Evolutionary conservation across 257 asterid genomes (phyloP), one percentile per base, ranked within the genome.

Genomic region (Vinca minor): DNA sequence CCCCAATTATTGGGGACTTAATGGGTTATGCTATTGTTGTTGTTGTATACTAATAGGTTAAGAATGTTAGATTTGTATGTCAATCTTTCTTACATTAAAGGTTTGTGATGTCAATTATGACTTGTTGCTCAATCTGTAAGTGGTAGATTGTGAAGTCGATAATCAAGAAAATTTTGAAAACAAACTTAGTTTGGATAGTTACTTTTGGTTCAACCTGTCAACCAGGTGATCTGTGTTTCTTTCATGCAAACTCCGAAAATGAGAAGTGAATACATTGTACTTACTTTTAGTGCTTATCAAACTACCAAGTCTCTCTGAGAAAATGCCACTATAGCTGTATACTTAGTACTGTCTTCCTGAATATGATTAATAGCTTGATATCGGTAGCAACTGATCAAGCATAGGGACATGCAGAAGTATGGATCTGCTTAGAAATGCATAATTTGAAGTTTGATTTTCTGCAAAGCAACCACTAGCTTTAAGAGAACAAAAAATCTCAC

Each of bases 221-320:
- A 49, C 29, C 55, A 49, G 21, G 29, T 49, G 7, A 20, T 49
- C 55, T 49, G 3, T 5, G 15, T 17, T 31, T 44, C 17, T 47
- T 47, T 29, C 65, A n/a, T 59, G 64, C 49, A 12, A 21, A 17
- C 15, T n/a, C 29, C 7, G 25, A 8, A 15, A 18, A 31, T 14
- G 55, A 18, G 66, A 62, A 41, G 45, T 62, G 20, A 59, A 41
- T 17, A 25, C 5, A 34, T 62, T 18, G 61, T 7, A 67, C 23
- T 47, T 14, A 41, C 41, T 15, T 46, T 54, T 65, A 10, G 31
- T 38, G 13, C 46, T 23, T n/a, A 26, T 6, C 12, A 5, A 26
- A 3, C 23, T 50, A 11, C 62, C 63, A 23, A 15, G 9, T n/a
- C 14, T 11, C 55, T 21, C 31, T 59, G 41, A 47, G 50, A 54